Conservation (phyloP, 257 asterid genomes). For the Forsythia suspensa region DNA sequence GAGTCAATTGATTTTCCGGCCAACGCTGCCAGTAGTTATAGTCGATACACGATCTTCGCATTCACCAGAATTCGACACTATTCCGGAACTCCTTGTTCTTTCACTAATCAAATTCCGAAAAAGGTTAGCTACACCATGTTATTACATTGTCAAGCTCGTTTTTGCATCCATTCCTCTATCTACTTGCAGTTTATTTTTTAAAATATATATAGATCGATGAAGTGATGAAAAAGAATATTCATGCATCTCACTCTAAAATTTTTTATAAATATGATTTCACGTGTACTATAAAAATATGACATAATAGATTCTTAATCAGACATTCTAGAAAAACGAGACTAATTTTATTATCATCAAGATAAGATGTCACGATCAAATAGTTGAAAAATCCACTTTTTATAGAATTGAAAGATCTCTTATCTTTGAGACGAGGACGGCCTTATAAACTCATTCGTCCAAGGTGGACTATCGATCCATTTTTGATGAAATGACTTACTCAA, state of each 20-base stretch:
- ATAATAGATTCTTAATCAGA: slow-evolving; percentile 4
- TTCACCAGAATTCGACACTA: slow-evolving; percentile 50
- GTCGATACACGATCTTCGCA: slow-evolving; percentile 43
- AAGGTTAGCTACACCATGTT: slow-evolving; percentile 37
- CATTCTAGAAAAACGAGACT: not conserved
- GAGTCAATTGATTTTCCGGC: slow-evolving; percentile 32
- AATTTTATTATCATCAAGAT: not conserved
- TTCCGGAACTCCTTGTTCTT: slow-evolving; percentile 34
- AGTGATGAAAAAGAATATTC: too few species aligned
- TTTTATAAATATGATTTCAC: too few species aligned
- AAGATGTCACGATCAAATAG: slow-evolving; percentile 15
- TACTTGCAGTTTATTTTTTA: too few species aligned
- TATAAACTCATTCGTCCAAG: not conserved
- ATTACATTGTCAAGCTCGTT: too few species aligned
- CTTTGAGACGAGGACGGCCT: not conserved
- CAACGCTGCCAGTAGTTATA: slow-evolving; percentile 1
- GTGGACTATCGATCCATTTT: not conserved
- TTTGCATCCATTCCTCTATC: too few species aligned
- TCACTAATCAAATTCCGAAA: slow-evolving; percentile 50
- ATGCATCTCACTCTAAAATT: not conserved
- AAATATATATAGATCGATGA: too few species aligned
- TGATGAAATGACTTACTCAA: slow-evolving; percentile 2
- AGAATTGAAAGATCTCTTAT: not conserved
- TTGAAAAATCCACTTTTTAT: slow-evolving; percentile 13
- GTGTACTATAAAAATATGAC: not conserved